Percentiles rank a stretch among this genome's conserved stretches.
Conservation (phyloP, 257 asterid genomes). For the Rhazya stricta region DNA sequence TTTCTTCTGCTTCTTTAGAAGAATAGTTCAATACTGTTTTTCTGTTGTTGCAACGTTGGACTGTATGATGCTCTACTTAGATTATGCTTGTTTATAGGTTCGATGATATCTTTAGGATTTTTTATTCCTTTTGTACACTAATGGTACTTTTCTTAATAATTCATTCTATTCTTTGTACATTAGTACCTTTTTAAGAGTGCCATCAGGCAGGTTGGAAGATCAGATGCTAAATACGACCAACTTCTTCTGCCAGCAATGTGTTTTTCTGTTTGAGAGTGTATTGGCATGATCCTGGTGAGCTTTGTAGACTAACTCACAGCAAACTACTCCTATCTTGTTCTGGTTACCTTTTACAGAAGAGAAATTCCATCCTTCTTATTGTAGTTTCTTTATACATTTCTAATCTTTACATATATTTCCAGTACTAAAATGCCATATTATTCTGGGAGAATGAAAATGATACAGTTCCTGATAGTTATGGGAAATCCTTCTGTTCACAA, state of each 20-base stretch:
- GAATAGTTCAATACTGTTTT: neutral
- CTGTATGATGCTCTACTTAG: neutral
- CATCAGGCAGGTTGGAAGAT: neutral
- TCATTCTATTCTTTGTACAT: neutral
- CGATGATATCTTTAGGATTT: neutral
- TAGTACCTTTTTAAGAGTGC: constrained; percentile 2
- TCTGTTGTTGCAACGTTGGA: neutral
- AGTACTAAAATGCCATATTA: neutral
- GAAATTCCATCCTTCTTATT: neutral
- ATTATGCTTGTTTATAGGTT: neutral
- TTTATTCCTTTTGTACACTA: neutral
- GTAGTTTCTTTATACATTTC: neutral
- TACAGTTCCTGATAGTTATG: neutral
- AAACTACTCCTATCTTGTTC: neutral
- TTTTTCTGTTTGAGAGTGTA: neutral
- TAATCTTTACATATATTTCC: neutral
- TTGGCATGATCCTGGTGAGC: constrained; percentile 7
- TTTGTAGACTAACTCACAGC: constrained; percentile 7
- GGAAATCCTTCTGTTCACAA: neutral
- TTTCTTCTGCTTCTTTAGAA: neutral
- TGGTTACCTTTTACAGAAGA: neutral
- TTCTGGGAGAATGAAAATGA: neutral
- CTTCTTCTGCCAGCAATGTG: neutral
- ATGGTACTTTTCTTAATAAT: neutral
- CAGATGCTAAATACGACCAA: neutral